phyloP scores from a whole-genome alignment of 2,329 filamentous ascomycete genomes.

The Parastagonospora nodorum region DNA sequence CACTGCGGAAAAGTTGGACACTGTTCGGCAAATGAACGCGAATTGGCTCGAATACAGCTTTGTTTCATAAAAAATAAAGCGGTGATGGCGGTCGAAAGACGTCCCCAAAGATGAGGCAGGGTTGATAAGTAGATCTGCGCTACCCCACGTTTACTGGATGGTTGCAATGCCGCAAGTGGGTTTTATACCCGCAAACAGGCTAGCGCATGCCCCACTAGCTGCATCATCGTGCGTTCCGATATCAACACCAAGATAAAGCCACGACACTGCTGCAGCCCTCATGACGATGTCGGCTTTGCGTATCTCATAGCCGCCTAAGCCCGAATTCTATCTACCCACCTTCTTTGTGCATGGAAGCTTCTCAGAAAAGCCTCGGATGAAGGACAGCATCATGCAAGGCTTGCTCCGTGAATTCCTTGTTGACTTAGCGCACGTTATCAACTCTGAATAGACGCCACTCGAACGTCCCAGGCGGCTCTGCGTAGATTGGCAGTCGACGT shows the following conservation, averaged over 20 bases:
- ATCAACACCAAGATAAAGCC: slow-evolving; percentile 27
- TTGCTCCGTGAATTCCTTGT: neutral
- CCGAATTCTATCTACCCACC: slow-evolving; percentile 4
- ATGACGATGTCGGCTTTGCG: slow-evolving; percentile 18
- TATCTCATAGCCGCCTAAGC: neutral
- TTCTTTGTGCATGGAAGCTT: neutral
- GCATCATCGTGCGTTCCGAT: slow-evolving; percentile 29
- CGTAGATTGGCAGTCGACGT: slow-evolving; percentile 3
- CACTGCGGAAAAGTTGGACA: slow-evolving; percentile 32
- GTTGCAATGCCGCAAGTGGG: slow-evolving; percentile 16
- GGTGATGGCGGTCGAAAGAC: slow-evolving; percentile 6
- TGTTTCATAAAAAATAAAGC: slow-evolving; percentile 5
- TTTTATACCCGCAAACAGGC: slow-evolving; percentile 16
- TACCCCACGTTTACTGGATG: slow-evolving; percentile 20
- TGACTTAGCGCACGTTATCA: neutral
- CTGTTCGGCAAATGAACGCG: slow-evolving; percentile 10
- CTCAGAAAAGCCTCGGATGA: neutral
- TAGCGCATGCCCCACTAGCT: slow-evolving; percentile 11
- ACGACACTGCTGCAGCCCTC: slow-evolving; percentile 15
- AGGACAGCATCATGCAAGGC: neutral
- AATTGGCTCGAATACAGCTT: slow-evolving; percentile 10
- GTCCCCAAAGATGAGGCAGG: slow-evolving; percentile 12
- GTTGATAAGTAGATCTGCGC: slow-evolving; percentile 17
- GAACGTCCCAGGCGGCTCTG: slow-evolving; percentile 7
- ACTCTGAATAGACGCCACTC: neutral